phyloP scores from a whole-genome alignment of 331 rosid genomes.

The Ulmus americana region DNA sequence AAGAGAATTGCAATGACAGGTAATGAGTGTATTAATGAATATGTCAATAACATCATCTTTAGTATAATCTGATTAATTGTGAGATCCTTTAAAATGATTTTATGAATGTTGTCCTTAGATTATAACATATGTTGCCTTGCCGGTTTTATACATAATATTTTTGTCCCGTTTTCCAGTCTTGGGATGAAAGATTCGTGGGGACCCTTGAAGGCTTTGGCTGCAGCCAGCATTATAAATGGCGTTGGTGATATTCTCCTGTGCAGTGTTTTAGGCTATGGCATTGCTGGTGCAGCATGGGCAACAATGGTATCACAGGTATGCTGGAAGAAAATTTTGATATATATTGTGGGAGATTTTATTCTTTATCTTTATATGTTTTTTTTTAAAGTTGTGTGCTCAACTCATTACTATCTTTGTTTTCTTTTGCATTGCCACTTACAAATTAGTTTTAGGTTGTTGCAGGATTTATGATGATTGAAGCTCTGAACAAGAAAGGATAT shows the following conservation, averaged over 20 bases:
- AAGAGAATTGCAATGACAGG: neutral
- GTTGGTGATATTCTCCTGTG: conserved; percentile 66
- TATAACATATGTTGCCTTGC: conserved; percentile 13
- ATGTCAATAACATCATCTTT: neutral
- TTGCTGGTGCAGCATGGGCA: conserved; percentile 97
- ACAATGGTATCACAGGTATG: conserved; percentile 74
- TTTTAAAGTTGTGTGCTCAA: neutral
- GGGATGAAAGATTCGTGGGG: conserved; percentile 99
- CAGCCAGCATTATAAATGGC: conserved; percentile 60
- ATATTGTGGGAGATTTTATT: neutral
- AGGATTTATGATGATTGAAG: conserved; percentile 73
- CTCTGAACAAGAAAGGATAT: conserved; percentile 65
- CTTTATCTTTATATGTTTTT: neutral
- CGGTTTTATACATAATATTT: conserved; percentile 11
- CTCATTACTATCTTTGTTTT: neutral
- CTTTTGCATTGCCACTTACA: conserved; percentile 15
- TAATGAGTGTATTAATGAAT: neutral
- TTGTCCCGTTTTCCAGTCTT: conserved; percentile 49
- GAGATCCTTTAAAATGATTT: conserved; percentile 6
- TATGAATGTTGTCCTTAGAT: conserved; percentile 7
- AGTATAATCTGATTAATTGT: neutral
- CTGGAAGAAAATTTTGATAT: conserved; percentile 7
- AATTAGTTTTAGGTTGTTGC: conserved; percentile 57
- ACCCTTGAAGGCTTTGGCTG: conserved; percentile 90
- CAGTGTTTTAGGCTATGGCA: conserved; percentile 67